Conservation (phyloP, 495 filamentous ascomycete species). For the Hypoxylon rickii region DNA sequence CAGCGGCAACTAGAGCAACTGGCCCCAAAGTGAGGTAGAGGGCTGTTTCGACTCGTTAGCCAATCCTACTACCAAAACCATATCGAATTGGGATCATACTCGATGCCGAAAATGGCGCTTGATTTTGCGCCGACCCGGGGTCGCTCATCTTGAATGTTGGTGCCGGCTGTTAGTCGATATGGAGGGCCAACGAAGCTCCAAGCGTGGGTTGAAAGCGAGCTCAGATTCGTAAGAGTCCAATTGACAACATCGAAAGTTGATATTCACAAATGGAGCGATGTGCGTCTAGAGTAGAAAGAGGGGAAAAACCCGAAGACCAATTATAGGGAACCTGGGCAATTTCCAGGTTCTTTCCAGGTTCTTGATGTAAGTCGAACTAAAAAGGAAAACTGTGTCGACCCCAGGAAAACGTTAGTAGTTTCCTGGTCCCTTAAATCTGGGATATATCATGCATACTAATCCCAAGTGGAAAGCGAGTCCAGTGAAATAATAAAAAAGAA, state of each 20-base stretch:
- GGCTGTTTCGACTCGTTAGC: slow-evolving; percentile 24
- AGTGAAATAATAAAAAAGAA: too few relatives aligned
- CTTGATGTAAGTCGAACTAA: slow-evolving; percentile 14
- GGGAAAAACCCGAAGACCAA: slow-evolving; percentile 7
- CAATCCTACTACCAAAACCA: neutral
- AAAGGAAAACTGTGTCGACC: slow-evolving; percentile 16
- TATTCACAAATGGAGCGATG: slow-evolving; percentile 5
- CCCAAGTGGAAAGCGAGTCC: too few relatives aligned
- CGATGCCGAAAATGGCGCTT: slow-evolving; percentile 18
- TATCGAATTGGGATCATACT: slow-evolving; percentile 20
- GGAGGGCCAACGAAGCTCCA: neutral
- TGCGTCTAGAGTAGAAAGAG: slow-evolving; percentile 6
- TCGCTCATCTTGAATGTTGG: slow-evolving; percentile 34
- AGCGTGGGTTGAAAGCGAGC: neutral
- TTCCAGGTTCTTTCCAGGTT: too few relatives aligned
- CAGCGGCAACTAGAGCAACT: slow-evolving; percentile 62
- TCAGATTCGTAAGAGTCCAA: neutral
- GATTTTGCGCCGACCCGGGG: slow-evolving; percentile 19
- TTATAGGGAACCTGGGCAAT: slow-evolving; percentile 10
- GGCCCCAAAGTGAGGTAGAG: slow-evolving; percentile 66
- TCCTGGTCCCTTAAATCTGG: slow-evolving; percentile 19
- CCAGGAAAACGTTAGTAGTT: slow-evolving; percentile 24
- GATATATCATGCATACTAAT: slow-evolving; percentile 10
- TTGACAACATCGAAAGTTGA: slow-evolving; percentile 6
- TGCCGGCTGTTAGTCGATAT: neutral